These are phyloP conservation scores for Papiliotrema terrestris DNA, from an alignment of 1,284 basidiomycete species.

Conservation along the genomic window DNA sequence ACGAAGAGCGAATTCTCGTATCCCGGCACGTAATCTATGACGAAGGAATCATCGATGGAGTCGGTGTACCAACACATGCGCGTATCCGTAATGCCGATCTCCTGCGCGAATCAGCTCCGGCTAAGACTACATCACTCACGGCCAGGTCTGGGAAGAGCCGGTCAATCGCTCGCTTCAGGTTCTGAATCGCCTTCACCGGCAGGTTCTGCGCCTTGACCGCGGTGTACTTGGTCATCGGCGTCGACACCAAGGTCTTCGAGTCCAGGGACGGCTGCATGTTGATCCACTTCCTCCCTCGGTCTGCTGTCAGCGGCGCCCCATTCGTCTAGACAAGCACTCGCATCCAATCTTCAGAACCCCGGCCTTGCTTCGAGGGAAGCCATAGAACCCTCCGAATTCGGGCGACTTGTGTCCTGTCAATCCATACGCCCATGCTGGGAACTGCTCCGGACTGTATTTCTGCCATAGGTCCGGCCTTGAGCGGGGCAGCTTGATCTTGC, in stretches of 20 bases:
- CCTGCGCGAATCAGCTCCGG: conserved; percentile 1
- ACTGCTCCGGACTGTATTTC: conserved; percentile 25
- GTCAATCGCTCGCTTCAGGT: conserved; percentile 18
- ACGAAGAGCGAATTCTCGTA: conserved; percentile 22
- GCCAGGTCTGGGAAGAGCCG: conserved; percentile 23
- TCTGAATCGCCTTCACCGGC: conserved; percentile 18
- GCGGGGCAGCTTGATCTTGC: conserved; percentile 18
- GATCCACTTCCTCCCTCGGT: conserved; percentile 8
- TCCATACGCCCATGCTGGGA: conserved; percentile 17
- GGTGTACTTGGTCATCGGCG: conserved; percentile 23
- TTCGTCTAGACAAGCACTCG: not conserved
- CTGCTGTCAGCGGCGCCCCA: not conserved
- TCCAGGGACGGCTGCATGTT: too few species aligned
- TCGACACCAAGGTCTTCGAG: conserved; percentile 14
- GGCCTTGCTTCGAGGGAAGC: conserved; percentile 22
- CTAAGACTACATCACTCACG: not conserved
- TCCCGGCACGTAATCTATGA: conserved; percentile 24
- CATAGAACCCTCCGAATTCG: conserved; percentile 26
- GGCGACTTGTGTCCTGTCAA: conserved; percentile 13
- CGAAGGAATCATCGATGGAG: conserved; percentile 13
- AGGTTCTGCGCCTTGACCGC: conserved; percentile 14
- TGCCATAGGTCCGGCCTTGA: conserved; percentile 26
- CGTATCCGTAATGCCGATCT: conserved; percentile 24
- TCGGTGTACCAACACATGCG: conserved; percentile 36
- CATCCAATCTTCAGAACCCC: conserved; percentile 32